These are phyloP conservation scores for Crithidia acanthocephali DNA, from an alignment of 208 protist genomes.

Conservation along the genomic window DNA sequence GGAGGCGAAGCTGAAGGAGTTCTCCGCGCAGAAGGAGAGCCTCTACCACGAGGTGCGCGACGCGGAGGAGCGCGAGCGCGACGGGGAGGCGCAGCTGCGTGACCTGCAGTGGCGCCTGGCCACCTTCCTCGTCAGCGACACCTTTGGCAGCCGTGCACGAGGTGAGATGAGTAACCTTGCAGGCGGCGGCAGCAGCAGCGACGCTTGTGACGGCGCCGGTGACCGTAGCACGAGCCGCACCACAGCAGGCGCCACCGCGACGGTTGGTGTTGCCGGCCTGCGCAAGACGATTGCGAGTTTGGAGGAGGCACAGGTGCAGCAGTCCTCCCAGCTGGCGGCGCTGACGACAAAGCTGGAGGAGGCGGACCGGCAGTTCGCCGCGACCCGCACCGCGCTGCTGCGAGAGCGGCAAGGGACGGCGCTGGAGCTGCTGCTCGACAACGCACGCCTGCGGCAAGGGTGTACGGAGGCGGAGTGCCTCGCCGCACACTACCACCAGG, in stretches of 20 bases:
- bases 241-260: slow-evolving; percentile 45
- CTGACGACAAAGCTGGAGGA: slow-evolving; percentile 53
- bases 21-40: slow-evolving; percentile 65
- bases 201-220: not conserved
- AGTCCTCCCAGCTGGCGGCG: slow-evolving; percentile 42
- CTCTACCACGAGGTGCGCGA: slow-evolving; percentile 75
- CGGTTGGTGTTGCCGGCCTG: slow-evolving; percentile 72
- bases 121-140: slow-evolving; percentile 61
- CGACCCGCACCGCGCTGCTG: slow-evolving; percentile 49
- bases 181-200: not conserved
- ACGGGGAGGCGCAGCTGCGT: slow-evolving; percentile 66
- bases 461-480: slow-evolving; percentile 86
- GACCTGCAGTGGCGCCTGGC: slow-evolving; percentile 77
- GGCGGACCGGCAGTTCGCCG: slow-evolving; percentile 55
- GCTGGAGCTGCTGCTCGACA: slow-evolving; percentile 80
- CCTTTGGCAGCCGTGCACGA: slow-evolving; percentile 28
- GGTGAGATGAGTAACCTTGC: slow-evolving; percentile 17
- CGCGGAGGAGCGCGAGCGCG: slow-evolving; percentile 60
- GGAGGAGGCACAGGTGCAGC: slow-evolving; percentile 40
- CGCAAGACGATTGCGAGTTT: slow-evolving; percentile 57
- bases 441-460: slow-evolving; percentile 65
- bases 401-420: slow-evolving; percentile 58
- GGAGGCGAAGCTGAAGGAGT: slow-evolving; percentile 56
- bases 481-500: slow-evolving; percentile 82
- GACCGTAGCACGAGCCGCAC: slow-evolving; percentile 1